phyloP scores from a whole-genome alignment of 2,329 filamentous ascomycete genomes.

The Arthrinium phaeospermum region DNA sequence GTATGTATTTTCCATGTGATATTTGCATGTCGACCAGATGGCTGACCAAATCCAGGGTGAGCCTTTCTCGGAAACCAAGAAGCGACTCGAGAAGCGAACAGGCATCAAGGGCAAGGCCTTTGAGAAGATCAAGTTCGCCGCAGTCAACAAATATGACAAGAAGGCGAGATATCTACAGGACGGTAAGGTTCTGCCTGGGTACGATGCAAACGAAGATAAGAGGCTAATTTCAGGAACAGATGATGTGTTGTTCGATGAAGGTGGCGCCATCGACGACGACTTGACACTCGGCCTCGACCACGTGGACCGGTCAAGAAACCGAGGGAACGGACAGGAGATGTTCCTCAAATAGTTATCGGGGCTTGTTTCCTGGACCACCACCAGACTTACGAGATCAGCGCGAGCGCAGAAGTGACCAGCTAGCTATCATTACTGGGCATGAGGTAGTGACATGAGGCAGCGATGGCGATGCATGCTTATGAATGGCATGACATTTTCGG shows the following conservation, averaged over 20 bases:
- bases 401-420: not conserved
- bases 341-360: constrained; percentile 52
- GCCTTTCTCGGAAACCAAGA: constrained; percentile 87
- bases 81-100: constrained; percentile 89
- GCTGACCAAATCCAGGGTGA: constrained; percentile 65
- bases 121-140: constrained; percentile 96
- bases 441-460: not conserved
- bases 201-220: not conserved
- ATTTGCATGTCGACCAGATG: not conserved
- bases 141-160: constrained; percentile 58
- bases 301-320: constrained; percentile 62
- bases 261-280: constrained; percentile 57
- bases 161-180: constrained; percentile 72
- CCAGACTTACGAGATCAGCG: not conserved
- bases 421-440: not conserved
- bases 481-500: not conserved
- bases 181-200: constrained; percentile 61
- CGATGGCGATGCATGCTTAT: not conserved
- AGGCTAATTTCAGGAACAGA: constrained; percentile 49
- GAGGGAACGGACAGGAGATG: constrained; percentile 67
- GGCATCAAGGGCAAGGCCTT: constrained; percentile 98
- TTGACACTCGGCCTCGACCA: constrained; percentile 71
- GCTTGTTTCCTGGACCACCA: not conserved
- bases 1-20: constrained; percentile 52
- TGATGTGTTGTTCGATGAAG: constrained; percentile 60